Conservation (phyloP, 1,284 basidiomycete genomes). For the Papiliotrema laurentii region DNA sequence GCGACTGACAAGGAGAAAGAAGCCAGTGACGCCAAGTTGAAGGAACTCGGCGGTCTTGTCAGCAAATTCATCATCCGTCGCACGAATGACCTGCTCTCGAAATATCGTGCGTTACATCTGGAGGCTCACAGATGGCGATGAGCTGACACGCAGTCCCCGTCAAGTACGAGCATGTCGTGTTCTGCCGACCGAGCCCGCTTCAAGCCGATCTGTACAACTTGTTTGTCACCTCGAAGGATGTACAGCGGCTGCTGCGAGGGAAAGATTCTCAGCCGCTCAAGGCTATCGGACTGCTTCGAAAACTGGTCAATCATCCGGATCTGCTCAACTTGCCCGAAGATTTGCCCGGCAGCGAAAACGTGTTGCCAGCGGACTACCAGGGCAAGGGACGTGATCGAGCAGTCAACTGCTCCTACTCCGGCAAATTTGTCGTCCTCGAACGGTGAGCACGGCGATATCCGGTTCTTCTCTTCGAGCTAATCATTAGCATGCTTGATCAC, state of each 20-base stretch:
- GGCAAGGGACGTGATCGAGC: slow-evolving; percentile 50
- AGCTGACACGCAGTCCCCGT: slow-evolving; percentile 68
- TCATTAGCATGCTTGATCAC: slow-evolving; percentile 71
- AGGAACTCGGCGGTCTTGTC: slow-evolving; percentile 84
- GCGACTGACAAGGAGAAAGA: slow-evolving; percentile 79
- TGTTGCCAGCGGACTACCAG: slow-evolving; percentile 74
- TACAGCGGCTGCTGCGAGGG: slow-evolving; percentile 84
- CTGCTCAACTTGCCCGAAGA: slow-evolving; percentile 83
- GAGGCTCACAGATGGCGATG: slow-evolving; percentile 2
- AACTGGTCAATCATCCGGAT: slow-evolving; percentile 96
- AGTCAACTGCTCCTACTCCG: slow-evolving; percentile 74
- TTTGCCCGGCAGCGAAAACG: slow-evolving; percentile 73
- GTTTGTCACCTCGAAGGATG: slow-evolving; percentile 92
- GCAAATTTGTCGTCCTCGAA: slow-evolving; percentile 92
- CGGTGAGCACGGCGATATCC: slow-evolving; percentile 54
- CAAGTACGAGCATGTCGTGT: slow-evolving; percentile 99
- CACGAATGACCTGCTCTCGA: slow-evolving; percentile 94
- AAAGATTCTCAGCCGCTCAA: slow-evolving; percentile 92
- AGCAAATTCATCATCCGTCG: slow-evolving; percentile 96
- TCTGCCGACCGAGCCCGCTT: slow-evolving; percentile 83
- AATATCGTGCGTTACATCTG: slow-evolving; percentile 68
- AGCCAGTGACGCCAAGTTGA: slow-evolving; percentile 83
- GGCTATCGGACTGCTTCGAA: slow-evolving; percentile 94
- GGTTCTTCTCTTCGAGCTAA: slow-evolving; percentile 1
- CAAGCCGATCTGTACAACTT: slow-evolving; percentile 85